These are phyloP conservation scores for Metschnikowia proteae DNA, from an alignment of 805 yeast species.

Conservation along the genomic window DNA sequence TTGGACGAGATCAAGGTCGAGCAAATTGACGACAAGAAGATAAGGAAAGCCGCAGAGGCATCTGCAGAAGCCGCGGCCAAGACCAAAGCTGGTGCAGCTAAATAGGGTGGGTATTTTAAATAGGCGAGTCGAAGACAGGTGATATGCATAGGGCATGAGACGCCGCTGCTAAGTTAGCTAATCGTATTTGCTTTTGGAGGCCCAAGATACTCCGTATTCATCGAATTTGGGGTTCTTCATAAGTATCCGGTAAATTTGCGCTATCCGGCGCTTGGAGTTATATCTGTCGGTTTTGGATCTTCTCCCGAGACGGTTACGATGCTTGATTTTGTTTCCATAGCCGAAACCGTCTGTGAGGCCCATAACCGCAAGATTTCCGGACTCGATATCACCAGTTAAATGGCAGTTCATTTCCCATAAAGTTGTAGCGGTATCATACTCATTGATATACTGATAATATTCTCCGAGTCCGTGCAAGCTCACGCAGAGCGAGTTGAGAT, in stretches of 20 bases:
- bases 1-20: conserved; percentile 85
- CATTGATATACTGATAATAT: conserved; percentile 18
- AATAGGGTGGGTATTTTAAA: background rate
- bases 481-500: conserved; percentile 17
- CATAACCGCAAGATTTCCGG: conserved; percentile 22
- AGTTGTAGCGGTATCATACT: conserved; percentile 19
- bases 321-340: conserved; percentile 19
- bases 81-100: conserved; percentile 2
- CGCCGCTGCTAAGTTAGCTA: background rate
- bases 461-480: conserved; percentile 20
- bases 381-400: conserved; percentile 20
- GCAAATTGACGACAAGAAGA: conserved; percentile 76
- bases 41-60: conserved; percentile 41
- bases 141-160: background rate
- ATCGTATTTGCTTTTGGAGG: conserved; percentile 17
- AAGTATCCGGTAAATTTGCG: conserved; percentile 18
- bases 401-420: conserved; percentile 23
- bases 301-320: conserved; percentile 19
- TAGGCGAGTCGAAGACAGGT: background rate
- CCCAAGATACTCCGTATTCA: conserved; percentile 20
- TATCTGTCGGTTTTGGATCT: conserved; percentile 18
- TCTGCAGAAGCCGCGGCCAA: conserved; percentile 14
- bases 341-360: conserved; percentile 23
- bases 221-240: conserved; percentile 15
- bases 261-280: conserved; percentile 20